A percentile compares a stretch with the other conserved stretches of the same genome.
These are phyloP conservation scores for Glarea lozoyensis DNA, from an alignment of 495 filamentous ascomycete genomes.

Conservation along the genomic window DNA sequence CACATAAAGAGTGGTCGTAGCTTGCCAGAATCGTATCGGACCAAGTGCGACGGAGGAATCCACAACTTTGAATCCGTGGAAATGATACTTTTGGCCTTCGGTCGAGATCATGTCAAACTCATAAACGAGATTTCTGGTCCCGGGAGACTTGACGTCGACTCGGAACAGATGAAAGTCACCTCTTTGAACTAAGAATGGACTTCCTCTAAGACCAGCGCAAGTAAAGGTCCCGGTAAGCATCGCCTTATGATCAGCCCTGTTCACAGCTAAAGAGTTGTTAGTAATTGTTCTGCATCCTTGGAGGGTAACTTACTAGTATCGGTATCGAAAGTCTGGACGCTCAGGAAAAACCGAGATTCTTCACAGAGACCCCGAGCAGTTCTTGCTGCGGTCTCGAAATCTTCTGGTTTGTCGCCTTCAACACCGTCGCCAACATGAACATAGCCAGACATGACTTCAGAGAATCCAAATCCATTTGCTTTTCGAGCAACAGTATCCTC, in stretches of 20 bases:
- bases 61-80: constrained; percentile 55
- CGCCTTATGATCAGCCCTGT: constrained; percentile 39
- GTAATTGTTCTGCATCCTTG: constrained; percentile 6
- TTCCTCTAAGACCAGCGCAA: constrained; percentile 43
- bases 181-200: constrained; percentile 51
- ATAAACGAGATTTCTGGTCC: constrained; percentile 51
- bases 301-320: constrained; percentile 19
- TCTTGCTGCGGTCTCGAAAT: constrained; percentile 46
- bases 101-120: constrained; percentile 49
- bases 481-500: constrained; percentile 30
- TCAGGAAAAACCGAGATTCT: constrained; percentile 51
- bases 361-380: constrained; percentile 41
- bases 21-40: constrained; percentile 45
- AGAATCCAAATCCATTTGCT: constrained; percentile 45
- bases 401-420: constrained; percentile 31
- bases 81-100: constrained; percentile 40
- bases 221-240: constrained; percentile 56
- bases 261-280: constrained; percentile 18
- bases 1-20: constrained; percentile 55
- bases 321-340: constrained; percentile 45
- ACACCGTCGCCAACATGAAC: constrained; percentile 44
- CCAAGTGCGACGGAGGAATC: constrained; percentile 49
- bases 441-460: constrained; percentile 55
- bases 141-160: constrained; percentile 40
- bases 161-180: constrained; percentile 52